Conservation (phyloP, 1,139 yeast species). For the Hyphopichia wangnamkhiaoensis region DNA sequence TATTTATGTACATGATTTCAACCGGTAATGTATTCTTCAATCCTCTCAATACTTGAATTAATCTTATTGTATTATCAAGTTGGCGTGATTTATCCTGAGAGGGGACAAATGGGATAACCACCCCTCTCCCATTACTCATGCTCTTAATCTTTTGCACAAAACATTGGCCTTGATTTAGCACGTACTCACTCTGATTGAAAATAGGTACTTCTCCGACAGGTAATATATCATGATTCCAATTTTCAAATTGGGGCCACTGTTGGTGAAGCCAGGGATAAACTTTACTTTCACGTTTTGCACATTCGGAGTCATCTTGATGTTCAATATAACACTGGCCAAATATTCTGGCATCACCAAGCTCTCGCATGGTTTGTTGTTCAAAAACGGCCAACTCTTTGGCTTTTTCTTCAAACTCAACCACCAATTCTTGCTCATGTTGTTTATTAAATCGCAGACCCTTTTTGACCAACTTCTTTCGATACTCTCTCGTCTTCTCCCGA, state of each 20-base stretch:
- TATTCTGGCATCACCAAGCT: constrained; percentile 28
- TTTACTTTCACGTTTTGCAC: constrained; percentile 13
- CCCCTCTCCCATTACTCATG: constrained; percentile 30
- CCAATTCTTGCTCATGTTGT: constrained; percentile 14
- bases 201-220: constrained; percentile 13
- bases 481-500: constrained; percentile 14
- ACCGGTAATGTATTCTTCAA: constrained; percentile 32
- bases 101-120: constrained; percentile 33
- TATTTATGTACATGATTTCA: constrained; percentile 22
- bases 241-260: constrained; percentile 16
- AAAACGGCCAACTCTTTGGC: constrained; percentile 16
- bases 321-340: constrained; percentile 32
- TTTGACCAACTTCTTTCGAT: constrained; percentile 13
- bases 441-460: constrained; percentile 13
- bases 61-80: constrained; percentile 19
- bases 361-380: constrained; percentile 23
- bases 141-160: constrained; percentile 14
- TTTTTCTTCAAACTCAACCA: constrained; percentile 9
- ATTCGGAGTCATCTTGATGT: constrained; percentile 9
- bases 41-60: constrained; percentile 29
- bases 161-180: too few relatives aligned
- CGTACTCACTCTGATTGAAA: constrained; percentile 9
- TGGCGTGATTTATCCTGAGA: constrained; percentile 14
- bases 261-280: constrained; percentile 25
- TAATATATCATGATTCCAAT: constrained; percentile 17